Conservation (phyloP, 257 asterid species). For the Cynanchum wilfordii region DNA sequence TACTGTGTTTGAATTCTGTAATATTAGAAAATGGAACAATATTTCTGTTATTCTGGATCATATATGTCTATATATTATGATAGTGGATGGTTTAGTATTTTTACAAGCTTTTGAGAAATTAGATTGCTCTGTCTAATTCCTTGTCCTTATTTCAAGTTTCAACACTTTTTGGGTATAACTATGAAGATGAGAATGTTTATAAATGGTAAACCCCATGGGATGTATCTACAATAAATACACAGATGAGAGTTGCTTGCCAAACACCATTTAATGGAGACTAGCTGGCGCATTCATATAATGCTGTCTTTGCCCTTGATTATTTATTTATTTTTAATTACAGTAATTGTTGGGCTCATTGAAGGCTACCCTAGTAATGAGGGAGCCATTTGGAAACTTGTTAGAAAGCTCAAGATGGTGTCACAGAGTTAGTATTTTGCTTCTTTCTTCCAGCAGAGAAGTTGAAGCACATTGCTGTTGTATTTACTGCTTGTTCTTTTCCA, state of each 20-base stretch:
- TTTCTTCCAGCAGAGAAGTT: constrained; percentile 49
- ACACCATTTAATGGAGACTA: constrained; percentile 70
- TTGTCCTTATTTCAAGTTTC: constrained; percentile 55
- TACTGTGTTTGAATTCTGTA: not conserved
- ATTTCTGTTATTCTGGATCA: not conserved
- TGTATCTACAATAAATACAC: constrained; percentile 68
- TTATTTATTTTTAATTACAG: constrained; percentile 53
- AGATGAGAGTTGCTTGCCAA: constrained; percentile 79
- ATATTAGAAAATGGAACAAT: not conserved
- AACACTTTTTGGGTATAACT: constrained; percentile 64
- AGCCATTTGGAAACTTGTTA: constrained; percentile 67
- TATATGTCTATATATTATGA: no score
- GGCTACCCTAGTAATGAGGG: constrained; percentile 73
- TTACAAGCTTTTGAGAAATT: not conserved
- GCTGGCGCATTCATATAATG: constrained; percentile 61
- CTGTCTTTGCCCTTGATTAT: constrained; percentile 76
- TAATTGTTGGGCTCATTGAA: constrained; percentile 79
- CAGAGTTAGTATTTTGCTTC: constrained; percentile 54
- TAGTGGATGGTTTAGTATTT: no score
- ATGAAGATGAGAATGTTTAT: constrained; percentile 53
- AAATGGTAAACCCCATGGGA: constrained; percentile 64
- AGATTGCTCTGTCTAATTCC: not conserved
- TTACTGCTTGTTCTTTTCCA: constrained; percentile 60
- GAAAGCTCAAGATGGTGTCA: constrained; percentile 68
- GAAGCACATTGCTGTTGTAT: constrained; percentile 63